Conservation (phyloP, 805 yeast genomes). For the Teunomyces funiuensis region DNA sequence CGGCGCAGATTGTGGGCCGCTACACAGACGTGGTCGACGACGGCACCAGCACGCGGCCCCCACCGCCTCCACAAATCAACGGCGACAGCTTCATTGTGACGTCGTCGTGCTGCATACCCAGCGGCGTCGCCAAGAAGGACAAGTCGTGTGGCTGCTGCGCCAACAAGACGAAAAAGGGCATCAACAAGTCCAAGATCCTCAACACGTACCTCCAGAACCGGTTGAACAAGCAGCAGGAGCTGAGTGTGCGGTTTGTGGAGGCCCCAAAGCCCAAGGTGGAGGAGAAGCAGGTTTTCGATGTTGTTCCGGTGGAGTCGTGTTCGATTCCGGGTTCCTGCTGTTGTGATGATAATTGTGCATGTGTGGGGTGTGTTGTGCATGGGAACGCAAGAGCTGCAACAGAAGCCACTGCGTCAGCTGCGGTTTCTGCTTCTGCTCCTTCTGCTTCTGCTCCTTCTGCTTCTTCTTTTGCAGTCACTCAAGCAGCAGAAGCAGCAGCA, state of each 20-base stretch:
- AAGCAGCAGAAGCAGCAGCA: background rate
- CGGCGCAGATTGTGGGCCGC: constrained; percentile 41
- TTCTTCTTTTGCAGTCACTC: too few relatives aligned
- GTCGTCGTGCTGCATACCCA: constrained; percentile 31
- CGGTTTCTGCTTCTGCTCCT: too few relatives aligned
- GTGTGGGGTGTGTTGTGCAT: constrained; percentile 39
- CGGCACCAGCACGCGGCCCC: constrained; percentile 17
- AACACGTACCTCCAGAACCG: constrained; percentile 8
- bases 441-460: too few relatives aligned
- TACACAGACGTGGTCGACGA: constrained; percentile 22
- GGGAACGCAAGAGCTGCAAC: constrained; percentile 14
- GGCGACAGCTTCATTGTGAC: constrained; percentile 35
- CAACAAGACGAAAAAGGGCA: constrained; percentile 25
- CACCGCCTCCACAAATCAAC: constrained; percentile 23
- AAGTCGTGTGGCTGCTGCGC: constrained; percentile 33
- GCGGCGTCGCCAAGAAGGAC: constrained; percentile 16
- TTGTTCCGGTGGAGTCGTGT: constrained; percentile 33
- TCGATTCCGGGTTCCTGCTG: constrained; percentile 37
- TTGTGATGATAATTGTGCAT: constrained; percentile 37
- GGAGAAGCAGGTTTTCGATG: constrained; percentile 16
- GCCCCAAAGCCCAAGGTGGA: background rate
- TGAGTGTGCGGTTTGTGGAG: background rate
- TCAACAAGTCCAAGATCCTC: constrained; percentile 37
- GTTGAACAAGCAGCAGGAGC: background rate
- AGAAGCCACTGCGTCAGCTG: too few relatives aligned